phyloP scores from a whole-genome alignment of 176 grass and related monocot species.

The Eleusine indica region DNA sequence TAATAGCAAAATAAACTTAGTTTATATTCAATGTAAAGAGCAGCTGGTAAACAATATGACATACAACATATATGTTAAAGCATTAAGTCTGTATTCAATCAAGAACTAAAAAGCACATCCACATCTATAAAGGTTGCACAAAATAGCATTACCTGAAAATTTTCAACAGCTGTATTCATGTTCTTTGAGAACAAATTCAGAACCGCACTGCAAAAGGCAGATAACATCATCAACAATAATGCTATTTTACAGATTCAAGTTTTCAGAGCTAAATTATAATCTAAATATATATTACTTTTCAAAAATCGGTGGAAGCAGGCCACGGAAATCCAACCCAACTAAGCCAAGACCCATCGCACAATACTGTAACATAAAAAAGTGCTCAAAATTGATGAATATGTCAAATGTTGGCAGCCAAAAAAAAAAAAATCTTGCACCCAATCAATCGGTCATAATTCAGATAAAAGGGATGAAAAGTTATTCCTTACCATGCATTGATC shows the following conservation, averaged over 20 bases:
- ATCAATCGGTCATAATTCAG: neutral
- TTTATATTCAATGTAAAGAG: neutral
- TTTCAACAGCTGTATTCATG: constrained; percentile 79
- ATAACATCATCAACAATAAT: constrained; percentile 35
- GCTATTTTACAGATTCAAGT: neutral
- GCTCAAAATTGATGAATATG: constrained; percentile 9
- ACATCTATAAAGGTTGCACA: constrained; percentile 2
- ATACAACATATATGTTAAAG: neutral
- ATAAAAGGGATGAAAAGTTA: constrained; percentile 23
- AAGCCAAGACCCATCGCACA: constrained; percentile 98
- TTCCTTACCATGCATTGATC: constrained; percentile 92
- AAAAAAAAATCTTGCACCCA: neutral
- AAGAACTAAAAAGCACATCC: neutral
- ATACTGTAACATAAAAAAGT: constrained; percentile 67
- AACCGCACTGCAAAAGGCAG: constrained; percentile 69
- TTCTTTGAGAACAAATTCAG: constrained; percentile 95
- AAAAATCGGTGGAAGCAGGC: constrained; percentile 92
- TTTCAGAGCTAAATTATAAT: neutral
- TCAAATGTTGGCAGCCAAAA: neutral
- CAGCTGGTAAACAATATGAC: neutral
- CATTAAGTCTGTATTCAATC: constrained; percentile 9
- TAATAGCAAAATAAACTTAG: neutral
- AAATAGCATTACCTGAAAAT: constrained; percentile 80
- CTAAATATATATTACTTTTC: constrained; percentile 69
- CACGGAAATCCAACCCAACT: constrained; percentile 95